A percentile compares a stretch with the other conserved stretches of the same genome.
phyloP scores from a whole-genome alignment of 768 basidiomycete genomes.

The Leccinum aurantiacum region DNA sequence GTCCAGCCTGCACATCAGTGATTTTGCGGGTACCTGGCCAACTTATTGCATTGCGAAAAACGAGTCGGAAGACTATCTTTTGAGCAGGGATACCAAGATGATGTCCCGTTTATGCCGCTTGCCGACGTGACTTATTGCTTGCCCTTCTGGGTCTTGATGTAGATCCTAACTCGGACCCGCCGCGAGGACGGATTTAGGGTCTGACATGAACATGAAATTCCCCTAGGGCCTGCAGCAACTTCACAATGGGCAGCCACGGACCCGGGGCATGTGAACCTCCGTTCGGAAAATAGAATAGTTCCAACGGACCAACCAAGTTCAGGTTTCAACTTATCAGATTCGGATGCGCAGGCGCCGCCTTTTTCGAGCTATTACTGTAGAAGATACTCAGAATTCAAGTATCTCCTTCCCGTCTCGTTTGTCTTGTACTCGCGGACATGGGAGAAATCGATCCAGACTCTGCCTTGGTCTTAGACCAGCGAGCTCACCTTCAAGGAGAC shows the following conservation, averaged over 20 bases:
- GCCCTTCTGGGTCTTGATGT: neutral
- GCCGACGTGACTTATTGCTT: neutral
- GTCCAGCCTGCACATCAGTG: conserved; percentile 1
- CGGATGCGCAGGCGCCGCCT: neutral
- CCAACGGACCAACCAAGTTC: no score
- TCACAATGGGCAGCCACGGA: no score
- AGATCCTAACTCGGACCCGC: no score
- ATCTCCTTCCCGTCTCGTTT: neutral
- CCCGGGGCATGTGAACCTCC: no score
- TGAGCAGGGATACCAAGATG: neutral
- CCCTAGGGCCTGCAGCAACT: no score
- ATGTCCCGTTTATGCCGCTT: neutral
- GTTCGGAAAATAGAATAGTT: no score
- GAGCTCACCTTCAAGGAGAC: neutral
- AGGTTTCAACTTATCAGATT: no score
- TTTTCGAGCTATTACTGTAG: neutral
- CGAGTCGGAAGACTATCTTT: neutral
- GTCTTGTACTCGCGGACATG: neutral
- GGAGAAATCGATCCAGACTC: neutral
- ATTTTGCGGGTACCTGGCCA: conserved; percentile 7
- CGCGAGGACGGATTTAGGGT: no score
- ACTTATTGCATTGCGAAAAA: neutral
- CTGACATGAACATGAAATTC: no score
- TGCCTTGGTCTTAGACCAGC: neutral
- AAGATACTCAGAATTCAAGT: neutral